A percentile compares a stretch with the other conserved stretches of the same genome.
These are phyloP conservation scores for Xenosphaeropsis pyriputrescens DNA, from an alignment of 2,329 filamentous ascomycete genomes.

Conservation along the genomic window DNA sequence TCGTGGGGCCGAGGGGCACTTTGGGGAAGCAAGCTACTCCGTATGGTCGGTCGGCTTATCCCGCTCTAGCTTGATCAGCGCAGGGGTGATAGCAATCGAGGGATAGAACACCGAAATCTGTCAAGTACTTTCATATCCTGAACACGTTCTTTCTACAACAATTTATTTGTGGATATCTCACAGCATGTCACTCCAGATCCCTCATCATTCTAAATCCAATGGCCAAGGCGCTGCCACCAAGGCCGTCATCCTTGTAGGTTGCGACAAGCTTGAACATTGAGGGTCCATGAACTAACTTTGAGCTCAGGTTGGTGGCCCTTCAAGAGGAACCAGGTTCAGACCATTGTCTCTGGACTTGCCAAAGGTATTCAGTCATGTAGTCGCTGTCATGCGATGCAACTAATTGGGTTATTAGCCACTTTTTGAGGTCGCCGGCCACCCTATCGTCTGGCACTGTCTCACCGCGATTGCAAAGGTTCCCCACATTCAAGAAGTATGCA, in stretches of 20 bases:
- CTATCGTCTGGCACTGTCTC: constrained; percentile 96
- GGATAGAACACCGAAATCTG: no score
- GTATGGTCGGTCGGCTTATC: no score
- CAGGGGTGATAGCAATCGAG: no score
- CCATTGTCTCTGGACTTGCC: constrained; percentile 91
- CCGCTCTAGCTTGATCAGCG: no score
- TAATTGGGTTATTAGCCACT: constrained; percentile 49
- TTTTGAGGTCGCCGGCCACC: constrained; percentile 95
- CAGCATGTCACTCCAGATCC: constrained; percentile 26
- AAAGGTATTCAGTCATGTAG: constrained; percentile 44
- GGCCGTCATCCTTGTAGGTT: constrained; percentile 77
- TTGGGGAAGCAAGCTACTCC: no score
- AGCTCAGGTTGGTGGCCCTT: constrained; percentile 77
- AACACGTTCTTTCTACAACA: no score
- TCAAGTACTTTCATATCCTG: no score
- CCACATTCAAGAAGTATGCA: constrained; percentile 87
- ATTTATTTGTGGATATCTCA: background rate
- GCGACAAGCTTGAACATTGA: constrained; percentile 3
- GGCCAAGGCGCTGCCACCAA: constrained; percentile 54
- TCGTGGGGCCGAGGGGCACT: no score
- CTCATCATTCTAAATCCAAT: constrained; percentile 31
- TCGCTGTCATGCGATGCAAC: constrained; percentile 8
- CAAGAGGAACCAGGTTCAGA: constrained; percentile 87
- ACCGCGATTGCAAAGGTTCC: constrained; percentile 81
- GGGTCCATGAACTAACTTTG: constrained; percentile 6